Evolutionary conservation across 2,329 filamentous ascomycete species (phyloP), one percentile per base, ranked within the genome.

Genomic region (Nannizziopsis barbatae): DNA sequence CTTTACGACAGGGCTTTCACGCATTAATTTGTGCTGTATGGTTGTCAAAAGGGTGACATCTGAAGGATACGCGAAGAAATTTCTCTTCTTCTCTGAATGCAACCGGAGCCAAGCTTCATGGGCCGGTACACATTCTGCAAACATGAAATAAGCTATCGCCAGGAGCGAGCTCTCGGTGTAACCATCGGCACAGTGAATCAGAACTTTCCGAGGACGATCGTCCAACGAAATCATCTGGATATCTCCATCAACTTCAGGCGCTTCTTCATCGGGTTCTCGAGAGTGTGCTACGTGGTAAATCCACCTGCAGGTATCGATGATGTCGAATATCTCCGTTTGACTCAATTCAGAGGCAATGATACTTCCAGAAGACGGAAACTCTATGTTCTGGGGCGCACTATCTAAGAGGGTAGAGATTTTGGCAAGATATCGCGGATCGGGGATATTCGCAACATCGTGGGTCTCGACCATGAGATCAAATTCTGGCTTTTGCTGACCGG

Each of bases 161-260:
- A 98, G 74, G 65, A 98, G 75, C 1, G 88, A 88, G 1, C 85
- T 90, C 66, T 98, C 92, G 0, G 92, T 98, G 60, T 98, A 98
- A 14, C 92, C 92, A 64, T 98, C 92, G 1, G 83, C 82, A 64
- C 92, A 96, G 65, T 96, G 90, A 36, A 98, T 85, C 30, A 96
- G 76, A 31, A 96, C 79, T 60, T 81, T 88, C 53, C 80, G 73
- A 48, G 79, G 72, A 22, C 62, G 62, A 7, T 53, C 50, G n/a
- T 48, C 51, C 8, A 52, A 30, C 12, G 60, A 56, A 1, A 63
- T 59, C 73, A 83, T 78, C 40, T 69, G 67, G 47, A 75, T 73
- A 55, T 82, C 79, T 2, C 73, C 73, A 55, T 81, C 77, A 6
- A 65, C 73, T 7, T 74, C 71, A 30, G 68, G 64, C 4, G 60